A percentile compares a stretch with the other conserved stretches of the same genome.
phyloP scores from a whole-genome alignment of 129 eudicot genomes.

The Chrysanthemum makinoi region DNA sequence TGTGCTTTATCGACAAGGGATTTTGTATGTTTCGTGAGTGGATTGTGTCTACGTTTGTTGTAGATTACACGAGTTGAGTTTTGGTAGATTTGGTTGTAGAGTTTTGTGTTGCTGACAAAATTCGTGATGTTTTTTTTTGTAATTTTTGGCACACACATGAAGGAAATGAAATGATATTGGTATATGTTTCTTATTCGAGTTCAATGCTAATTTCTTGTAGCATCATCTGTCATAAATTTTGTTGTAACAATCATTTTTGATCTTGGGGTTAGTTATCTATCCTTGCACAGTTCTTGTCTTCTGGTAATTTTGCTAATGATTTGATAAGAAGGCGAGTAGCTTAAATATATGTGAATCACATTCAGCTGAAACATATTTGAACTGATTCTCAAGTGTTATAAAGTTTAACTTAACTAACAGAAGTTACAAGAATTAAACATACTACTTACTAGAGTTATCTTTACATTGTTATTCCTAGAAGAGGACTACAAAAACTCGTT shows the following conservation, averaged over 20 bases:
- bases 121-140: constrained; percentile 2
- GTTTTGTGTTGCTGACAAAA: constrained; percentile 29
- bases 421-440: constrained; percentile 3
- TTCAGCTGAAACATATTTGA: too few relatives aligned
- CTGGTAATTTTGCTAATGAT: too few relatives aligned
- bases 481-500: constrained; percentile 31
- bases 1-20: constrained; percentile 68
- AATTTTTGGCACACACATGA: constrained; percentile 5
- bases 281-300: too few relatives aligned
- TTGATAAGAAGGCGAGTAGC: too few relatives aligned
- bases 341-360: too few relatives aligned
- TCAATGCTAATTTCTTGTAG: neutral
- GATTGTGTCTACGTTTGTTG: constrained; percentile 20
- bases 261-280: too few relatives aligned
- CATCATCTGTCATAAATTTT: neutral
- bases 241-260: neutral
- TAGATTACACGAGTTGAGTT: constrained; percentile 10
- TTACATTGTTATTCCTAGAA: constrained; percentile 8
- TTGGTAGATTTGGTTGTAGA: constrained; percentile 21
- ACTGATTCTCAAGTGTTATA: neutral
- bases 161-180: neutral
- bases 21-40: constrained; percentile 73
- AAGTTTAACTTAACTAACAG: neutral
- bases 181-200: neutral
- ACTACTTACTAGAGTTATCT: constrained; percentile 3